phyloP scores from a whole-genome alignment of 192 early-diverging fungal species.

The Entophlyctis luteolus region DNA sequence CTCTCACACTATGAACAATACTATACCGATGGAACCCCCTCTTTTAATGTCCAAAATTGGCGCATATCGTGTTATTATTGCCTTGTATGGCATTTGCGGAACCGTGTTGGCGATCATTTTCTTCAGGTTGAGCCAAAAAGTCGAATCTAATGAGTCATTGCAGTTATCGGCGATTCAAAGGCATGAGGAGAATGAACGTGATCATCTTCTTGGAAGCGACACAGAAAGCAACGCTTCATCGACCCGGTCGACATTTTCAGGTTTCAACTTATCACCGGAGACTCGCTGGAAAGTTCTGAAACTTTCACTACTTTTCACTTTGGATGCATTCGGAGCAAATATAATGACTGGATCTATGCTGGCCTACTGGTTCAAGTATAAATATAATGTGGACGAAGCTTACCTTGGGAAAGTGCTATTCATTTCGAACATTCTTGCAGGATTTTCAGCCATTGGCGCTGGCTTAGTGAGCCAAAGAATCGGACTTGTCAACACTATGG shows the following conservation, averaged over 20 bases:
- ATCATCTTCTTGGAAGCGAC: background rate
- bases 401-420: slow-evolving; percentile 25
- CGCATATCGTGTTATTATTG: slow-evolving; percentile 16
- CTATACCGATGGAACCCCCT: background rate
- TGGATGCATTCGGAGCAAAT: slow-evolving; percentile 21
- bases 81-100: slow-evolving; percentile 10
- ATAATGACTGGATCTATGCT: slow-evolving; percentile 26
- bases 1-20: background rate
- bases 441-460: slow-evolving; percentile 5
- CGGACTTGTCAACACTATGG: slow-evolving; percentile 30
- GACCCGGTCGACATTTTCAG: too few relatives aligned
- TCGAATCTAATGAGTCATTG: background rate
- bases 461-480: slow-evolving; percentile 3
- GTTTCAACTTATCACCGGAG: slow-evolving; percentile 1
- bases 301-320: slow-evolving; percentile 17
- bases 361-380: slow-evolving; percentile 24
- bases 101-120: slow-evolving; percentile 13
- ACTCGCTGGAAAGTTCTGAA: slow-evolving; percentile 10
- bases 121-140: background rate
- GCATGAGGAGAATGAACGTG: background rate
- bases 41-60: slow-evolving; percentile 12
- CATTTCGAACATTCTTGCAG: slow-evolving; percentile 22
- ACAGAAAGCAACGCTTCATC: background rate
- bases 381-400: slow-evolving; percentile 22
- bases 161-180: too few relatives aligned